Percentiles rank a stretch among this genome's conserved stretches.
These are phyloP conservation scores for Colletotrichum zoysiae DNA, from an alignment of 2,329 filamentous ascomycete species.

Conservation along the genomic window DNA sequence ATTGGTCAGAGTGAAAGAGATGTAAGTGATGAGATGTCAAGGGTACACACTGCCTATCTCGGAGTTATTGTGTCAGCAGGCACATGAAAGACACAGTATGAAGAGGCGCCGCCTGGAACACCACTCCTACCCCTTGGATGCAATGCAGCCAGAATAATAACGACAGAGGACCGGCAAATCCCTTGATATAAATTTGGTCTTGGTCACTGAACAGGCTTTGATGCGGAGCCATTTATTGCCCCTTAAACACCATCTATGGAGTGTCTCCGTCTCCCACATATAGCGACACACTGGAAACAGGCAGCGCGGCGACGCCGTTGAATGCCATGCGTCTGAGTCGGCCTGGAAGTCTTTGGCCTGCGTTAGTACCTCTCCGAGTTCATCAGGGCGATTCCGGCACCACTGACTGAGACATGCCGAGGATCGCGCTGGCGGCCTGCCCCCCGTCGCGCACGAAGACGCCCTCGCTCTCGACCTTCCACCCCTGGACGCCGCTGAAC, in stretches of 20 bases:
- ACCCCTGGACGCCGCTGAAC: constrained; percentile 52
- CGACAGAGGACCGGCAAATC: not conserved
- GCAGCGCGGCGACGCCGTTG: constrained; percentile 47
- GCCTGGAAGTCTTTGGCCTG: constrained; percentile 36
- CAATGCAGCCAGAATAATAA: not conserved
- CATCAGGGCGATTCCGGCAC: constrained; percentile 27
- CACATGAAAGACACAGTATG: not conserved
- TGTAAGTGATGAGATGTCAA: no score
- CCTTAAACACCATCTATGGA: not conserved
- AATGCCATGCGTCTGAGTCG: constrained; percentile 49
- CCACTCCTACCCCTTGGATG: not conserved
- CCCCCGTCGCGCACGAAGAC: constrained; percentile 55
- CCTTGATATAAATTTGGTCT: no score
- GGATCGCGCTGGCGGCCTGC: constrained; percentile 16
- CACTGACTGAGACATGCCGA: constrained; percentile 41
- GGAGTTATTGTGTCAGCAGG: not conserved
- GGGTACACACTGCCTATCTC: no score
- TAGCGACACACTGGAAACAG: constrained; percentile 46
- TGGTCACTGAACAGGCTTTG: no score
- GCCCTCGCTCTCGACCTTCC: constrained; percentile 60
- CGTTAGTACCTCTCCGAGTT: constrained; percentile 21
- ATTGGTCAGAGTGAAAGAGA: no score
- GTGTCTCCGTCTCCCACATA: constrained; percentile 41
- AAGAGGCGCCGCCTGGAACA: not conserved
- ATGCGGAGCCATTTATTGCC: not conserved